Percentiles rank a stretch among this genome's conserved stretches.
These are phyloP conservation scores for Sporisorium graminicola DNA, from an alignment of 1,284 basidiomycete genomes.

Conservation along the genomic window DNA sequence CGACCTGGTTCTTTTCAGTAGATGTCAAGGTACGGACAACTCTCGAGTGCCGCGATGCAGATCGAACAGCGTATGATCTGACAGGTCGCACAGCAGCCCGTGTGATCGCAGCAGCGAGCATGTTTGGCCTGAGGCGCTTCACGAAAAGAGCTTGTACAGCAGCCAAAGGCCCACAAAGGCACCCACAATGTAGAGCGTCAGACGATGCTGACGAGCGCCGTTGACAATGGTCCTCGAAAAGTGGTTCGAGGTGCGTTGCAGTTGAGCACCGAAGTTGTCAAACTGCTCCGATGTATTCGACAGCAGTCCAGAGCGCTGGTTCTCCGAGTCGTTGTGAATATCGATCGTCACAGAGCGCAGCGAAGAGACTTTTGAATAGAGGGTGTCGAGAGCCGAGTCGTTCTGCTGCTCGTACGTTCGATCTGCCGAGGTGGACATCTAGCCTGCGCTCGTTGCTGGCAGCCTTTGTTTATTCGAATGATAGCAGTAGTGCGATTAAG, in stretches of 20 bases:
- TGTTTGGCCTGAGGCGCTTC: not conserved
- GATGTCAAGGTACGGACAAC: conserved; percentile 1
- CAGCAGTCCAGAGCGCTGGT: conserved; percentile 43
- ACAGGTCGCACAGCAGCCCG: not conserved
- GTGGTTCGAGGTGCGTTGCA: conserved; percentile 53
- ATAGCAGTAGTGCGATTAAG: not conserved
- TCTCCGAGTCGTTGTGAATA: conserved; percentile 65
- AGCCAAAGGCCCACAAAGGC: conserved; percentile 55
- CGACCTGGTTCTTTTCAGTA: not conserved
- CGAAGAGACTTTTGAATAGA: conserved; percentile 62
- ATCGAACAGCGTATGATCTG: not conserved
- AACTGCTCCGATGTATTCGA: conserved; percentile 56
- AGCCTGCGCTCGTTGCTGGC: conserved; percentile 11
- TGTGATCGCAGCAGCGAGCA: not conserved
- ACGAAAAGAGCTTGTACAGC: conserved; percentile 56
- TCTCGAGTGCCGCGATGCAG: not conserved
- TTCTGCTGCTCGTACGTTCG: conserved; percentile 66
- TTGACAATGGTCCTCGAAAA: conserved; percentile 46
- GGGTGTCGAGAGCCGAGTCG: conserved; percentile 60
- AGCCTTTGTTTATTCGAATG: not conserved
- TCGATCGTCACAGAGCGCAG: conserved; percentile 63
- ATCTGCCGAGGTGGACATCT: conserved; percentile 57
- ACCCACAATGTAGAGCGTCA: conserved; percentile 57
- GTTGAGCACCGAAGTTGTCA: conserved; percentile 38
- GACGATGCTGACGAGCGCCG: conserved; percentile 51